A percentile compares a stretch with the other conserved stretches of the same genome.
Evolutionary conservation across 2,329 filamentous ascomycete genomes (phyloP).

Genomic region (Fusarium circinatum): DNA sequence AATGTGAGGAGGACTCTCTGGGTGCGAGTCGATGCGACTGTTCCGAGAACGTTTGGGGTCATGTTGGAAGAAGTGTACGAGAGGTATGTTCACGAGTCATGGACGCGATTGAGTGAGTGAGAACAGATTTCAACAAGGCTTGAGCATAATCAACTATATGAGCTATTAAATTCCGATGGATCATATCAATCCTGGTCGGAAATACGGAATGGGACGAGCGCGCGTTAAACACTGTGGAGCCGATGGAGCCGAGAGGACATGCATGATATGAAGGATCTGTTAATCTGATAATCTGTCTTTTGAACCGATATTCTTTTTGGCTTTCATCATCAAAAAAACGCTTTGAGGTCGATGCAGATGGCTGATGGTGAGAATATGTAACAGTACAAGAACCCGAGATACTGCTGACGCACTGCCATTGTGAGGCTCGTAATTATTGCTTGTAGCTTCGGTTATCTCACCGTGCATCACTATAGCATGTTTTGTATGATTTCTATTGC

Average conservation of each 20-base stretch:
- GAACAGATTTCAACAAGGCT: accelerated
- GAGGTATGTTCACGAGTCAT: not conserved
- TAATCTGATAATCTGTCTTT: too few relatives aligned
- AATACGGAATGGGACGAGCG: not conserved
- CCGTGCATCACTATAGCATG: too few relatives aligned
- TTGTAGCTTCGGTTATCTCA: too few relatives aligned
- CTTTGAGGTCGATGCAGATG: too few relatives aligned
- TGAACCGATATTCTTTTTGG: too few relatives aligned
- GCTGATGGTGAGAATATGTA: accelerated
- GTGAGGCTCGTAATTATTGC: too few relatives aligned
- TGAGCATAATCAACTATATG: not conserved
- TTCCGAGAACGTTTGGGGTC: not conserved
- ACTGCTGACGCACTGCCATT: too few relatives aligned
- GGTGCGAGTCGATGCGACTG: not conserved
- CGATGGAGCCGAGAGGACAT: not conserved
- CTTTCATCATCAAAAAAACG: too few relatives aligned
- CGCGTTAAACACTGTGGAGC: not conserved
- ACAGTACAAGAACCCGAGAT: too few relatives aligned
- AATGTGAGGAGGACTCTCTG: not conserved
- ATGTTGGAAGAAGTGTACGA: not conserved
- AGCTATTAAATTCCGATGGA: not conserved
- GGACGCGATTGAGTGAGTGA: not conserved
- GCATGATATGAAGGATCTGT: too few relatives aligned
- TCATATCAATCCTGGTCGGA: not conserved
- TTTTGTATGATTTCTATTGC: too few relatives aligned